Base-by-base conservation (phyloP, 768 basidiomycete genomes). In the Leucosporidium creatinivorum region DNA sequence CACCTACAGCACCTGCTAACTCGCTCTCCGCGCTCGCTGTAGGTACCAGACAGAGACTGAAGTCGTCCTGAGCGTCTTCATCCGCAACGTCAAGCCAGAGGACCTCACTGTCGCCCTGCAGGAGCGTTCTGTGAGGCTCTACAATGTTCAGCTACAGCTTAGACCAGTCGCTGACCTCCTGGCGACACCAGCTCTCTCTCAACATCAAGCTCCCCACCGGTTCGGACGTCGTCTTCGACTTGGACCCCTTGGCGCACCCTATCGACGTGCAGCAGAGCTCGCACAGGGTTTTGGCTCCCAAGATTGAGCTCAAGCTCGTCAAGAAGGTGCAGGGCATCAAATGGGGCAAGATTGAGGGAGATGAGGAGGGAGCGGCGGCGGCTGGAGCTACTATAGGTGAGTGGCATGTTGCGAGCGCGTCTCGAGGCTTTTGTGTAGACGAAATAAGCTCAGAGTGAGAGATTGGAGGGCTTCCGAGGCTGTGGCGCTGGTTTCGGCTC, bases 231-330 rank as follows among this genome's bases (percentile, higher is more conserved):
- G 67, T 70, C 0, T 75, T 73, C 44, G 74, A 75, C 64, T 33
- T 97, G 19, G 85, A 89, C 64, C 93, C 93, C 13, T 81, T 97
- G 19, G 88, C 87, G 74, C 89, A 88, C 51, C 85, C 86, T 76
- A 90, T 97, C 74, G 84, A 87, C 76, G 79, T 87, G 7, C 80
- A 81, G 36, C 80, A 81, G 65, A 85, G 85, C 72, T 81, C 82
- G 30, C 88, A 80, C 76, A 85, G 85, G 17, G 85, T 93, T 23
- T 85, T 90, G 26, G 88, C 87, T 76, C 86, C 92, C 73, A 97
- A 97, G 78, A 83, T 97, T 63, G 94, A 99, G 78, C 78, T 97
- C 62, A 84, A 84, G 26, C 81, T 99, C 31, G 80, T 75, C 55
- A 97, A 98, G 80, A 80, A 81, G 69, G 82, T 78, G 1, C 78